phyloP scores from a whole-genome alignment of 1,284 basidiomycete genomes.

The Tremellales sp. region DNA sequence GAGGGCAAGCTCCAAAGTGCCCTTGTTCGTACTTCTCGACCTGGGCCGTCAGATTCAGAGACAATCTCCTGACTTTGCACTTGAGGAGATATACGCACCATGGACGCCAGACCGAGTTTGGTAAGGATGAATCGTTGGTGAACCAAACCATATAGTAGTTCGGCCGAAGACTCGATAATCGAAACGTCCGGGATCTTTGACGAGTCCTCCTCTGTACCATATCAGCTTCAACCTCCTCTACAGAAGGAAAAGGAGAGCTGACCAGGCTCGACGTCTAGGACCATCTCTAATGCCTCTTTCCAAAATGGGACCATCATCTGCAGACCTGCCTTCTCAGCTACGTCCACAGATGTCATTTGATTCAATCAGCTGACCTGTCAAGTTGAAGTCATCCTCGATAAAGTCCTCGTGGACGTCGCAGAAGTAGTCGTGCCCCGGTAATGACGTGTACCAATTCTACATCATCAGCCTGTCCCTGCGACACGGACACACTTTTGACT shows the following conservation, averaged over 20 bases:
- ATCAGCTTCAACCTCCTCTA: not conserved
- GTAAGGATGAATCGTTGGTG: constrained; percentile 98
- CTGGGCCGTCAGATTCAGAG: no score
- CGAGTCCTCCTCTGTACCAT: constrained; percentile 72
- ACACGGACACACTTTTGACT: no score
- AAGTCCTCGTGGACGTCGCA: constrained; percentile 97
- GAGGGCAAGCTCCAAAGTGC: constrained; percentile 90
- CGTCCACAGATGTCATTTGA: not conserved
- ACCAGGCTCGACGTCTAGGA: constrained; percentile 99
- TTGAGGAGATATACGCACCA: constrained; percentile 72
- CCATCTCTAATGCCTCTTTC: constrained; percentile 99
- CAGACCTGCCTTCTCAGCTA: constrained; percentile 56
- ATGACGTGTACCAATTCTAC: constrained; percentile 87
- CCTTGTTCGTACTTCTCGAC: constrained; percentile 93
- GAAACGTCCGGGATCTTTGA: constrained; percentile 78
- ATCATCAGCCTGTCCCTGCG: not conserved
- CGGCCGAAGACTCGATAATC: constrained; percentile 95
- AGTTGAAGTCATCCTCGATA: constrained; percentile 99
- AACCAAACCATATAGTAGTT: constrained; percentile 94
- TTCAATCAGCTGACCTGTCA: constrained; percentile 62
- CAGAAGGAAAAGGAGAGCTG: constrained; percentile 43
- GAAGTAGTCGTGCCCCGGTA: constrained; percentile 99
- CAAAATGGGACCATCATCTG: constrained; percentile 95
- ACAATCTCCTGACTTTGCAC: not conserved
- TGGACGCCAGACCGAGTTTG: constrained; percentile 84